phyloP scores from a whole-genome alignment of 2,329 filamentous ascomycete species.

The Triangularia setosa region DNA sequence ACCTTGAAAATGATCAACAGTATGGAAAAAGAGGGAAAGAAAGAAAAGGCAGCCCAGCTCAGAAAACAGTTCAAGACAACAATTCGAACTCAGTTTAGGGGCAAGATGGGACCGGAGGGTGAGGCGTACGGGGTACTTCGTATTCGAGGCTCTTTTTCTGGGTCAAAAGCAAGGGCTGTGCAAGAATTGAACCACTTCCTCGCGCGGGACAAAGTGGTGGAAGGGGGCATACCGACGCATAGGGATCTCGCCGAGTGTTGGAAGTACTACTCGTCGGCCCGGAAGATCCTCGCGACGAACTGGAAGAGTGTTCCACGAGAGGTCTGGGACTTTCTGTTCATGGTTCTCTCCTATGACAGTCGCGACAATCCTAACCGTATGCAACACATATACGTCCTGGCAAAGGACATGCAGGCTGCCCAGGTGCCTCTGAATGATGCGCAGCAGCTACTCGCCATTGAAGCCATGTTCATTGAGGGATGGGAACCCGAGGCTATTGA shows the following conservation, averaged over 20 bases:
- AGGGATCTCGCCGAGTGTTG: constrained; percentile 37
- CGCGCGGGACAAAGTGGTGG: constrained; percentile 33
- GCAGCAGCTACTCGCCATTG: constrained; percentile 64
- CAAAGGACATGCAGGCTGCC: constrained; percentile 61
- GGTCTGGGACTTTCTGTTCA: constrained; percentile 65
- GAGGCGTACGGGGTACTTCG: constrained; percentile 22
- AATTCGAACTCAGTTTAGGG: constrained; percentile 28
- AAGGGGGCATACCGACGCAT: constrained; percentile 30
- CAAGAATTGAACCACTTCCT: constrained; percentile 31
- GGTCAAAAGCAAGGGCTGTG: constrained; percentile 22
- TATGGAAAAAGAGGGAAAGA: constrained; percentile 27
- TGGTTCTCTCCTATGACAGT: constrained; percentile 51
- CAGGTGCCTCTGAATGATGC: constrained; percentile 50
- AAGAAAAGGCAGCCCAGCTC: constrained; percentile 30
- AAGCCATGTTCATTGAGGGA: constrained; percentile 62
- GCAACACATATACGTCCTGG: constrained; percentile 57
- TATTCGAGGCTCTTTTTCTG: constrained; percentile 26
- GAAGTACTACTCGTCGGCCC: constrained; percentile 47
- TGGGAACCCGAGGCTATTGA: constrained; percentile 57
- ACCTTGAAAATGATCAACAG: constrained; percentile 26
- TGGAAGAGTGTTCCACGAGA: constrained; percentile 55
- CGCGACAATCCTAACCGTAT: constrained; percentile 52
- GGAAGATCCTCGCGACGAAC: constrained; percentile 40
- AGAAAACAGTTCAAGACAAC: constrained; percentile 35
- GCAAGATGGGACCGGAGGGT: constrained; percentile 28